Evolutionary conservation across 2,329 filamentous ascomycete species (phyloP), one percentile per base, ranked within the genome.

Genomic region (Calonectria ilicicola): DNA sequence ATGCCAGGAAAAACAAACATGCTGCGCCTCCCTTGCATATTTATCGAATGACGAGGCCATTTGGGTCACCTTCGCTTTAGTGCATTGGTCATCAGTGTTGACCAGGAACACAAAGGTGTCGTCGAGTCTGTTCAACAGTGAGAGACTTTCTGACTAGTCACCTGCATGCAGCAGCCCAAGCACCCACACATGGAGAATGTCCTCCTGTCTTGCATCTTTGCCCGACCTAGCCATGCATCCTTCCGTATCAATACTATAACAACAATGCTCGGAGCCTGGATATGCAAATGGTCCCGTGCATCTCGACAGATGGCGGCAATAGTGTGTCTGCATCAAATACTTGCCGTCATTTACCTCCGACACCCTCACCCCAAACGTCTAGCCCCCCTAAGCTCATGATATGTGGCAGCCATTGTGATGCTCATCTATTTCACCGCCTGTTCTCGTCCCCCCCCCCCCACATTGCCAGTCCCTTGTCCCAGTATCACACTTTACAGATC

Each of bases 351-450:
- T 64, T 69, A 66, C 58, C 47, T 69, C 56, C 65, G 35, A 72
- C 67, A 70, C 62, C 62, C 63, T 70, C 68, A 42, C 63, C 47
- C 62, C 71, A 38, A 58, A 62, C 32, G 60, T 44, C 49, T 47
- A 19, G 38, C 68, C 65, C 72, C 63, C 46, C 32, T 63, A 26
- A 38, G n/a, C 65, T 63, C 53, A 56, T 40, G n/a, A 60, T 38
- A 60, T 62, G 65, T 69, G 72, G 65, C 72, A 63, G 68, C 49
- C 68, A 42, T 62, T 65, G 72, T 72, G 71, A 72, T 73, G 69
- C 67, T 74, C 65, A 73, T 75, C 32, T 60, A 60, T 79, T 78
- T 79, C 77, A 79, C 77, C 77, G 77, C 77, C 76, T 79, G 51
- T 79, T 79, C 77, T 70, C 65, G 67, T 70, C 74, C 62, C 71